Conservation (phyloP, 176 grass and related monocot species). For the Elaeis guineensis region DNA sequence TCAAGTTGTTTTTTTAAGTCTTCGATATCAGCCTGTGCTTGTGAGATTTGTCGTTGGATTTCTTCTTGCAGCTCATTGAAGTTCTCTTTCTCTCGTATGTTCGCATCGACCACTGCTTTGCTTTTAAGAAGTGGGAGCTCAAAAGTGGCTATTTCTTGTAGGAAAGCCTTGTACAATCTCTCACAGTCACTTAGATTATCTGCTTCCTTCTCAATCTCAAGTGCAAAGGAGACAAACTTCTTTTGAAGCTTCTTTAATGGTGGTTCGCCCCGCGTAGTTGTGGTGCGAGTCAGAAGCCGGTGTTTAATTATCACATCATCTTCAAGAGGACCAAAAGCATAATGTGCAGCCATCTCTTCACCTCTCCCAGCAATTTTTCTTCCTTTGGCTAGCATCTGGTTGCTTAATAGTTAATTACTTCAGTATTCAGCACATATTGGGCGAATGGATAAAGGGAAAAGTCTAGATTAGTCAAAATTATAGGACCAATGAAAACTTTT, state of each 20-base stretch:
- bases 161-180: conserved; percentile 59
- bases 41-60: conserved; percentile 69
- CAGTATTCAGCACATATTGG: too few species aligned
- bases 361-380: conserved; percentile 58
- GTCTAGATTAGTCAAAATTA: too few species aligned
- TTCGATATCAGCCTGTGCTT: conserved; percentile 85
- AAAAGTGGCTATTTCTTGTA: conserved; percentile 86
- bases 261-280: conserved; percentile 84
- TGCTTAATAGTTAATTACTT: too few species aligned
- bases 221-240: conserved; percentile 74
- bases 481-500: too few species aligned
- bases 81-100: conserved; percentile 83
- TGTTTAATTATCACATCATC: conserved; percentile 93
- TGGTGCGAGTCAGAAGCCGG: conserved; percentile 79
- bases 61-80: conserved; percentile 79
- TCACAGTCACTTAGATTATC: conserved; percentile 56
- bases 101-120: conserved; percentile 81
- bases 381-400: conserved; percentile 42
- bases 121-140: conserved; percentile 90
- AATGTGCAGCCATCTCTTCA: conserved; percentile 65
- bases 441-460: too few species aligned
- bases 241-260: conserved; percentile 96
- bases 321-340: conserved; percentile 62
- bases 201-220: conserved; percentile 59
- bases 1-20: conserved; percentile 84